A percentile compares a stretch with the other conserved stretches of the same genome.
Evolutionary conservation across 2,329 filamentous ascomycete species (phyloP).

Genomic region (Xylaria sp.): DNA sequence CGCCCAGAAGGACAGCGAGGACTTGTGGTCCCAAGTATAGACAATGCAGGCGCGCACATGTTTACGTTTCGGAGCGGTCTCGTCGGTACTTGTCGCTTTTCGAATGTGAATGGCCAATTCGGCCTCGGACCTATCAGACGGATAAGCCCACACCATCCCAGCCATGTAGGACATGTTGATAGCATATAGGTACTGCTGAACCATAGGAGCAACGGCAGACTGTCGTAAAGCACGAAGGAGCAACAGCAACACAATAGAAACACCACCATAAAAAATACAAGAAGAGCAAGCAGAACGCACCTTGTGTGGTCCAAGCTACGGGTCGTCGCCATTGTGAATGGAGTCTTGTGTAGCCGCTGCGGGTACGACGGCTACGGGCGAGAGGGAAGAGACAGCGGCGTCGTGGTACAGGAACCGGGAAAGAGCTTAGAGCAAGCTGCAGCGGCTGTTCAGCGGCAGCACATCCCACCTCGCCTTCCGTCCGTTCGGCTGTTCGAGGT

Average conservation of each 20-base stretch:
- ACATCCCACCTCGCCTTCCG: conserved; percentile 38
- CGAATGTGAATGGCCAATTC: conserved; percentile 77
- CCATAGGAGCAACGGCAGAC: conserved; percentile 19
- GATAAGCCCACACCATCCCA: conserved; percentile 39
- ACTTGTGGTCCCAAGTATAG: conserved; percentile 99
- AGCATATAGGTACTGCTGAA: conserved; percentile 1
- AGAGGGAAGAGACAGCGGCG: conserved; percentile 28
- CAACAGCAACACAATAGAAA: conserved; percentile 3
- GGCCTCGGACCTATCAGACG: conserved; percentile 67
- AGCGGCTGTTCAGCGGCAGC: conserved; percentile 41
- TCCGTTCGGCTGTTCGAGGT: conserved; percentile 28
- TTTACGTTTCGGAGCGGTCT: conserved; percentile 79
- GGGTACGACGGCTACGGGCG: conserved; percentile 2
- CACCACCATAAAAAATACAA: conserved; percentile 23
- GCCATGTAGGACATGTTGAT: conserved; percentile 35
- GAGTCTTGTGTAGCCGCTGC: conserved; percentile 34
- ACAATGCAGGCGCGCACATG: conserved; percentile 98
- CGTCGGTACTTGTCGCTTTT: conserved; percentile 75
- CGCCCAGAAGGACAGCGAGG: conserved; percentile 92
- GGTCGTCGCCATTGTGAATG: conserved; percentile 48
- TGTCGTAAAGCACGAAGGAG: conserved; percentile 10
- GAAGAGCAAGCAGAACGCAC: conserved; percentile 41
- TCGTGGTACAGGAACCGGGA: conserved; percentile 38
- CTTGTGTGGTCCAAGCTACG: conserved; percentile 52
- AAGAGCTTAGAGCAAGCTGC: conserved; percentile 35